Evolutionary conservation across 2,329 filamentous ascomycete genomes (phyloP).

Genomic region (Penicillium sp.): DNA sequence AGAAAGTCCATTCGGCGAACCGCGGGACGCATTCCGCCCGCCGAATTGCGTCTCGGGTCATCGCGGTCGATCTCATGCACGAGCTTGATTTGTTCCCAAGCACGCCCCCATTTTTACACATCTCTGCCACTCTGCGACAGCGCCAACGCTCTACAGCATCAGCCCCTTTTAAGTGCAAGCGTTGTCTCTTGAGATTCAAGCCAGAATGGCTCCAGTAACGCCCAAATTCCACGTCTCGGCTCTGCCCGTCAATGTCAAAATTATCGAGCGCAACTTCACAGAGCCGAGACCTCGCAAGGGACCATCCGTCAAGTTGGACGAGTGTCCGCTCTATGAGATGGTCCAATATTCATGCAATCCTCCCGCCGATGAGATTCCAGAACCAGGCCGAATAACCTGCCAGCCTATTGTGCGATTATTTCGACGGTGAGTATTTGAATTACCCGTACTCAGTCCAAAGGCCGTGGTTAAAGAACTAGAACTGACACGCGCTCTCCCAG

Average conservation of each 20-base stretch:
- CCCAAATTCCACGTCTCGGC: conserved; percentile 46
- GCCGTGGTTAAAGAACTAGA: too few relatives aligned
- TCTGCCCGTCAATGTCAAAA: conserved; percentile 49
- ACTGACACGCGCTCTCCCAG: conserved; percentile 14
- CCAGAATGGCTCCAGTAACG: conserved; percentile 52
- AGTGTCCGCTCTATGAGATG: conserved; percentile 55
- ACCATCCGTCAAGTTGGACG: conserved; percentile 44
- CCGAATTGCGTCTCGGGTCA: neutral
- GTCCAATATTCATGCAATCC: conserved; percentile 59
- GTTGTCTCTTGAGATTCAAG: too few relatives aligned
- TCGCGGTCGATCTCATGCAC: too few relatives aligned
- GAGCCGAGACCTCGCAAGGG: conserved; percentile 50
- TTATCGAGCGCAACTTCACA: conserved; percentile 39
- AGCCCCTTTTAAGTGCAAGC: too few relatives aligned
- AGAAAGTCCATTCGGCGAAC: neutral
- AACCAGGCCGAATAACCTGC: conserved; percentile 45
- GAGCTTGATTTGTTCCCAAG: too few relatives aligned
- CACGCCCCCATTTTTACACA: too few relatives aligned
- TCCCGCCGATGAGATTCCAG: conserved; percentile 37
- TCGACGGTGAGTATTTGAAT: conserved; percentile 44
- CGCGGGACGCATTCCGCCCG: neutral
- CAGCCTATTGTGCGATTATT: conserved; percentile 55
- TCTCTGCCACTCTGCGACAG: too few relatives aligned
- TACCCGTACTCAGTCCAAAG: too few relatives aligned
- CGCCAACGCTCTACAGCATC: too few relatives aligned